Evolutionary conservation across 495 filamentous ascomycete species (phyloP).

Genomic region (Xylaria longipes): DNA sequence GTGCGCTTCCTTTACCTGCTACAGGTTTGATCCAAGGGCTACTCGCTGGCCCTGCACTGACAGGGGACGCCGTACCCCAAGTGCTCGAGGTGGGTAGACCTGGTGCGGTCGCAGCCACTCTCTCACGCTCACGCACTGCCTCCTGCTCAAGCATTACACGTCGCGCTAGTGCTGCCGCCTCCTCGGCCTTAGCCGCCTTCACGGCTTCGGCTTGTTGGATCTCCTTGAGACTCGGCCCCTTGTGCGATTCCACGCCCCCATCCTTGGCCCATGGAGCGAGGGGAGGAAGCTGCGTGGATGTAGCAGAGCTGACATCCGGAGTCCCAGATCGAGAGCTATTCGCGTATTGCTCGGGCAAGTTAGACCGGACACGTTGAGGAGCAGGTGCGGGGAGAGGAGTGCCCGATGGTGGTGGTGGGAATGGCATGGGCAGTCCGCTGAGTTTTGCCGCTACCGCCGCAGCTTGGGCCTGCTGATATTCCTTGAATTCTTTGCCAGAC

Average conservation of each 20-base stretch:
- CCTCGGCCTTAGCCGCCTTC: conserved; percentile 90
- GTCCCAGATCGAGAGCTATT: conserved; percentile 79
- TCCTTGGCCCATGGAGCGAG: conserved; percentile 96
- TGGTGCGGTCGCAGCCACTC: conserved; percentile 67
- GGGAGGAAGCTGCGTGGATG: conserved; percentile 59
- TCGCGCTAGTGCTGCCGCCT: conserved; percentile 79
- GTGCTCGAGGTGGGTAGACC: conserved; percentile 88
- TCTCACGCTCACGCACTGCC: conserved; percentile 66
- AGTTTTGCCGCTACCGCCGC: conserved; percentile 54
- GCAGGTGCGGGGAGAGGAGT: conserved; percentile 87
- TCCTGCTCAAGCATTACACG: conserved; percentile 83
- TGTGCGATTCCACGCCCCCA: conserved; percentile 68
- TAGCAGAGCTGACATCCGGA: conserved; percentile 56
- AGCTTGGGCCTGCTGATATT: conserved; percentile 79
- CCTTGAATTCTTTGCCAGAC: conserved; percentile 87
- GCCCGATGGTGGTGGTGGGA: conserved; percentile 57
- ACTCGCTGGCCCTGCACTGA: conserved; percentile 54
- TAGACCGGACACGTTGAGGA: conserved; percentile 81
- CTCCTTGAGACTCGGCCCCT: conserved; percentile 92
- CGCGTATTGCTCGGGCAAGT: conserved; percentile 80
- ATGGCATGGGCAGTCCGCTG: conserved; percentile 78
- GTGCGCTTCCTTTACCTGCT: conserved; percentile 40
- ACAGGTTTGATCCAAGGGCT: conserved; percentile 69
- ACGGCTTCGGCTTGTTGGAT: conserved; percentile 95
- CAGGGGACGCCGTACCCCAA: conserved; percentile 82